These are phyloP conservation scores for Alliaria petiolata DNA, from an alignment of 345 rosid genomes.

Conservation along the genomic window DNA sequence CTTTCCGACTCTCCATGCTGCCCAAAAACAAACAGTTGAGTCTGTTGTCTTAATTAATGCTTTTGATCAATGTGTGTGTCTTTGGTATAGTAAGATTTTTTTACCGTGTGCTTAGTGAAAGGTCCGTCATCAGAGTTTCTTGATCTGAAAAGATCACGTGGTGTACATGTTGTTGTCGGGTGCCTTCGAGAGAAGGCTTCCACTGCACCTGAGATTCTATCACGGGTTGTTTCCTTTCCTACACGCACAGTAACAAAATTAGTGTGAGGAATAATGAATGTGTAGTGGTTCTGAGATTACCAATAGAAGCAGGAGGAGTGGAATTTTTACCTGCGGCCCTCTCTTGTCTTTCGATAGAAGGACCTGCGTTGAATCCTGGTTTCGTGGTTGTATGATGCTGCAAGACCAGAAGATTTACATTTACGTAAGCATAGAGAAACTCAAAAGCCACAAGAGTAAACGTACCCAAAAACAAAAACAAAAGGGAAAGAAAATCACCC, in stretches of 20 bases:
- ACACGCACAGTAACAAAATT: conserved; percentile 17
- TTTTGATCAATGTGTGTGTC: neutral
- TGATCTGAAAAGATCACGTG: conserved; percentile 49
- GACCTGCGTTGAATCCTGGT: conserved; percentile 46
- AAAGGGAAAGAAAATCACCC: neutral
- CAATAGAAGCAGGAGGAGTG: neutral
- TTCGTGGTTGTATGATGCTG: conserved; percentile 46
- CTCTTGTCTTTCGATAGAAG: conserved; percentile 50
- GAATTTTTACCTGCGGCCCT: conserved; percentile 42
- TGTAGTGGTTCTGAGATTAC: conserved; percentile 31
- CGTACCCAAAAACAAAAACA: neutral
- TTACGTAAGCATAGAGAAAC: neutral
- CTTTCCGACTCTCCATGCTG: conserved; percentile 58
- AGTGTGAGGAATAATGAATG: neutral
- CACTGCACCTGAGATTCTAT: conserved; percentile 60
- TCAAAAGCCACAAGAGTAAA: conserved; percentile 29
- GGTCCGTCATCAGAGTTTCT: conserved; percentile 54
- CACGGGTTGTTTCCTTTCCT: conserved; percentile 57
- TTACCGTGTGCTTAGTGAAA: conserved; percentile 56
- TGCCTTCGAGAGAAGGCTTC: conserved; percentile 71
- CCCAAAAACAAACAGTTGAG: neutral
- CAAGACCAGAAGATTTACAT: conserved; percentile 6
- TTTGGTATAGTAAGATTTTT: neutral
- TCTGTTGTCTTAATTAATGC: neutral
- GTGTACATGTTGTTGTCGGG: conserved; percentile 38